Evolutionary conservation across 768 basidiomycete species (phyloP), one percentile per base, ranked within the genome.

Genomic region (Wakefieldia striispora): DNA sequence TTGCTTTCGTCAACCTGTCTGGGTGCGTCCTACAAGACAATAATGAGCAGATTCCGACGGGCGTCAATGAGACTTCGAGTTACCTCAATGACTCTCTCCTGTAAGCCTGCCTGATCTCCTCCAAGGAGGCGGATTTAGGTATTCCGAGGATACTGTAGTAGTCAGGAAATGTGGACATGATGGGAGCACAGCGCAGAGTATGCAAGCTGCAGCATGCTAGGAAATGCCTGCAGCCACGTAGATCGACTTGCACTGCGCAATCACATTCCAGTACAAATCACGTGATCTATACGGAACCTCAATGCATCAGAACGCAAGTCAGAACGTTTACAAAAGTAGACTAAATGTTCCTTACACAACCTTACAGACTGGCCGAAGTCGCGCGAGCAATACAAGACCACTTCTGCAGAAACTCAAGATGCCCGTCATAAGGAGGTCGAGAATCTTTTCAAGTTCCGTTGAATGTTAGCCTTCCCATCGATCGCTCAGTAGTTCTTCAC

Each of bases 31-130:
- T 93, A 53, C 16, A 54, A 49, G 36, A 52, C 56, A 55, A 45
- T 43, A 49, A 50, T 58, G 49, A 68, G 50, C 20, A 35, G 35
- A 16, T 16, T 16, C 33, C 2, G 33, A 39, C 40, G 37, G 43
- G 29, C 17, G 31, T 27, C 44, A 34, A 19, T 27, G 53, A 17
- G 19, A 33, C 40, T 43, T n/a, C n/a, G n/a, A n/a, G n/a, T n/a
- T 51, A 84, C 88, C 75, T 87, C 44, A 92, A 65, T 1, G 88
- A 91, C 65, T 91, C 88, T 55, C 75, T 84, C 70, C 81, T 87
- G 71, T 92, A 92, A 0, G 85, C 89, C 56, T 83, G 82, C 33
- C 82, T 76, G 42, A 93, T 73, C 39, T 91, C 84, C 24, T 91
- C 87, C 17, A 77, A 68, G 1, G 82, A 80, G 11, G 87, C 85